These are phyloP conservation scores for Paraconiothyrium sp. DNA, from an alignment of 2,329 filamentous ascomycete species.

Conservation along the genomic window DNA sequence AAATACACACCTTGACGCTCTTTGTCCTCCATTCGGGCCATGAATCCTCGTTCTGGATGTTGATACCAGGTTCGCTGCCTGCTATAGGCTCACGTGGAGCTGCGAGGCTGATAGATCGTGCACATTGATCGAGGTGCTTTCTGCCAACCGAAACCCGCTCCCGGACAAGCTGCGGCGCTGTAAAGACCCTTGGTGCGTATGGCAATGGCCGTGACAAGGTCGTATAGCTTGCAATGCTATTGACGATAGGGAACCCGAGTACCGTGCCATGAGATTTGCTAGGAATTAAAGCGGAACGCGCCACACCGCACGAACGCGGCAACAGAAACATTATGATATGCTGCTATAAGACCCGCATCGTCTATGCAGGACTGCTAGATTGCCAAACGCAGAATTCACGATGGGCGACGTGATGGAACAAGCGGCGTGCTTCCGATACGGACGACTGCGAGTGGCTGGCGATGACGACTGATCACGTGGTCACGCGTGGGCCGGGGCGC, in stretches of 20 bases:
- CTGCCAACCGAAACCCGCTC: neutral
- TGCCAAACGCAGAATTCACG: neutral
- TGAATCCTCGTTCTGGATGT: constrained; percentile 51
- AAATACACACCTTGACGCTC: neutral
- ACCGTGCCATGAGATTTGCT: neutral
- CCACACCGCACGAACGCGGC: constrained; percentile 15
- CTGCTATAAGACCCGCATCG: constrained; percentile 2
- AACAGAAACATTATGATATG: constrained; percentile 12
- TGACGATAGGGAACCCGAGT: constrained; percentile 11
- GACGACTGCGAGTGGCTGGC: neutral
- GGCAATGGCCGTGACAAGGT: neutral
- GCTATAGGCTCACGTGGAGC: constrained; percentile 17
- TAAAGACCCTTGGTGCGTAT: neutral
- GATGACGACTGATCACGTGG: constrained; percentile 6
- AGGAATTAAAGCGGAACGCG: constrained; percentile 5
- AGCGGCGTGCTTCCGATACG: neutral
- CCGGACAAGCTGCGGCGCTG: neutral
- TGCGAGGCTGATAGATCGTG: constrained; percentile 14
- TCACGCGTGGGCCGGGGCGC: neutral
- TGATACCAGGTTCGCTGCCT: constrained; percentile 53
- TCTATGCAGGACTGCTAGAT: neutral
- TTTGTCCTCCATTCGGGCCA: constrained; percentile 55
- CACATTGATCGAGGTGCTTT: neutral
- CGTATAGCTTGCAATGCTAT: neutral
- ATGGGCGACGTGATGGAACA: neutral